Percentiles rank a stretch among this genome's conserved stretches.
Conservation (phyloP, 2,329 filamentous ascomycete genomes). For the Cladosporium sp. region DNA sequence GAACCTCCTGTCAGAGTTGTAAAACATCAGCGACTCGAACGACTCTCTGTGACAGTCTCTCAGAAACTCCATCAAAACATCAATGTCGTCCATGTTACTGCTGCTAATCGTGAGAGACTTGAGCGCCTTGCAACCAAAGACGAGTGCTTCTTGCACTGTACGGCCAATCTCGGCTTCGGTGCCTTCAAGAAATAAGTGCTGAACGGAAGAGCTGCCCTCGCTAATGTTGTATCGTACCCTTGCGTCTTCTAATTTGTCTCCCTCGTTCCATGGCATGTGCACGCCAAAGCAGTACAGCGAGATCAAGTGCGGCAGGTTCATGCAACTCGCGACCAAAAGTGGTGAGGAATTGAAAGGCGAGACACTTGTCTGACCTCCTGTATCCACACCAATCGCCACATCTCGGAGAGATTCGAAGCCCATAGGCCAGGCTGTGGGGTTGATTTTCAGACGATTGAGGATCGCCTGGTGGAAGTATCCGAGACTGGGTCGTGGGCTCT, state of each 20-base stretch:
- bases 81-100: neutral
- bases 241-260: neutral
- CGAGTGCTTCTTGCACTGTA: neutral
- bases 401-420: neutral
- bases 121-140: neutral
- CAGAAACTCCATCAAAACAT: neutral
- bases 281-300: neutral
- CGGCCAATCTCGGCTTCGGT: neutral
- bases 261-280: neutral
- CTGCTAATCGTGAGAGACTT: neutral
- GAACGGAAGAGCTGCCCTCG: neutral
- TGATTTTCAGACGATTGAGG: neutral
- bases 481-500: neutral
- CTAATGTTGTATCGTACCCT: neutral
- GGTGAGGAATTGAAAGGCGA: neutral
- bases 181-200: neutral
- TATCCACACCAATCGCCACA: neutral
- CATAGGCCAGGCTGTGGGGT: neutral
- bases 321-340: neutral
- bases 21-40: neutral
- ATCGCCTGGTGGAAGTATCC: neutral
- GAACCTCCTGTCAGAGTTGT: neutral
- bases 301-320: neutral
- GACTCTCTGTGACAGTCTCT: neutral
- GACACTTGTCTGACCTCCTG: neutral